Evolutionary conservation across 352 stramenopile genomes (phyloP), one percentile per base, ranked within the genome.

Genomic region (Phytophthora sansomeana): DNA sequence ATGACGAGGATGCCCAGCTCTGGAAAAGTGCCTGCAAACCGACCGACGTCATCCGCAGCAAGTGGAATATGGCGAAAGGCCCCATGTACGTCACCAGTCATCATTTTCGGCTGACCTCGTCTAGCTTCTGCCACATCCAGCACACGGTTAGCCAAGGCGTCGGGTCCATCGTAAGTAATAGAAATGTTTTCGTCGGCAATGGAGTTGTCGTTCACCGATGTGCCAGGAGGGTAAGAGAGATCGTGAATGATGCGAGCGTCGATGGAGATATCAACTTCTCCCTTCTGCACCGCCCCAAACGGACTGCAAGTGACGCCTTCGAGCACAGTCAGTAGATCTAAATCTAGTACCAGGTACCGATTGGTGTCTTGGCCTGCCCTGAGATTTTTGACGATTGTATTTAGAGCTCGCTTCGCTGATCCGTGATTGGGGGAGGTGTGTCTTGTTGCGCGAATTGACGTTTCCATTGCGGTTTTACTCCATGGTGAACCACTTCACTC

Each of bases 241-340:
- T 70, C 47, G 19, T 70, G 48, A 24, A 70, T 70, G 1, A 70
- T 32, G 1, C 62, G 53, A 4, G 53, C 49, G 16, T 58, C 61
- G 5, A 29, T 26, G 9, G 2, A 11, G 4, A 67, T 42, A 1
- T 26, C 14, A 1, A 35, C 7, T 3, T 10, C 32, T 36, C 32
- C 32, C n/a, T n/a, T n/a, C n/a, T n/a, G n/a, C n/a, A n/a, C n/a
- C n/a, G n/a, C n/a, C n/a, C n/a, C n/a, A n/a, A n/a, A n/a, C n/a
- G n/a, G n/a, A n/a, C n/a, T n/a, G n/a, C n/a, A n/a, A n/a, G n/a
- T n/a, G n/a, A n/a, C n/a, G n/a, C n/a, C n/a, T n/a, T n/a, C n/a
- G n/a, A n/a, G n/a, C n/a, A n/a, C n/a, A n/a, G n/a, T n/a, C n/a
- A n/a, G n/a, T n/a, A n/a, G n/a, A n/a, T n/a, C n/a, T n/a, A n/a